phyloP scores from a whole-genome alignment of 805 yeast species.

The Nakazawaea wyomingensis region DNA sequence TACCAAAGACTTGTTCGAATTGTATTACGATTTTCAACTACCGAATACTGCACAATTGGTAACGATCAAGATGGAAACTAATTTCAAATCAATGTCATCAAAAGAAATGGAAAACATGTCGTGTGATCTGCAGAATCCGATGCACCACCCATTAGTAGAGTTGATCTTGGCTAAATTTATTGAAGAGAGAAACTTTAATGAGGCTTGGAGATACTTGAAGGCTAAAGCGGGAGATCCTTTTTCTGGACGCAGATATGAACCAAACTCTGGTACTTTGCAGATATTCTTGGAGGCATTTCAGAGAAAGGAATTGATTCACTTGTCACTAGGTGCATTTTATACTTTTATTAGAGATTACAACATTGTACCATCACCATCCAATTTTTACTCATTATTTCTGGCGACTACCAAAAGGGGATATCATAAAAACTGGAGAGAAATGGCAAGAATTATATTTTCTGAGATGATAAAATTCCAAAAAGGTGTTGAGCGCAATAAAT shows the following conservation, averaged over 20 bases:
- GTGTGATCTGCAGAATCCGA: no score
- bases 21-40: slow-evolving; percentile 25
- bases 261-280: slow-evolving; percentile 21
- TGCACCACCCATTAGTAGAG: no score
- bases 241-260: slow-evolving; percentile 3
- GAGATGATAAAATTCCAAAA: slow-evolving; percentile 9
- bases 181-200: slow-evolving; percentile 1
- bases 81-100: background rate
- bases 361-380: slow-evolving; percentile 25
- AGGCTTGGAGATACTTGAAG: slow-evolving; percentile 3
- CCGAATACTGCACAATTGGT: slow-evolving; percentile 23
- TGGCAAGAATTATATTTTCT: slow-evolving; percentile 16
- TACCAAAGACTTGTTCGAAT: slow-evolving; percentile 25
- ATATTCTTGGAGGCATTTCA: slow-evolving; percentile 26
- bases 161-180: slow-evolving; percentile 1
- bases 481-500: slow-evolving; percentile 5
- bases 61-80: background rate
- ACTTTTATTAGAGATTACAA: slow-evolving; percentile 22
- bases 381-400: slow-evolving; percentile 30
- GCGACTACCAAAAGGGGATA: slow-evolving; percentile 29
- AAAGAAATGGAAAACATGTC: background rate
- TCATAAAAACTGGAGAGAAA: slow-evolving; percentile 16
- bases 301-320: slow-evolving; percentile 29
- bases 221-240: no score
- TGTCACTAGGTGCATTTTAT: slow-evolving; percentile 27